phyloP scores from a whole-genome alignment of 345 rosid genomes.

The Passiflora organensis region DNA sequence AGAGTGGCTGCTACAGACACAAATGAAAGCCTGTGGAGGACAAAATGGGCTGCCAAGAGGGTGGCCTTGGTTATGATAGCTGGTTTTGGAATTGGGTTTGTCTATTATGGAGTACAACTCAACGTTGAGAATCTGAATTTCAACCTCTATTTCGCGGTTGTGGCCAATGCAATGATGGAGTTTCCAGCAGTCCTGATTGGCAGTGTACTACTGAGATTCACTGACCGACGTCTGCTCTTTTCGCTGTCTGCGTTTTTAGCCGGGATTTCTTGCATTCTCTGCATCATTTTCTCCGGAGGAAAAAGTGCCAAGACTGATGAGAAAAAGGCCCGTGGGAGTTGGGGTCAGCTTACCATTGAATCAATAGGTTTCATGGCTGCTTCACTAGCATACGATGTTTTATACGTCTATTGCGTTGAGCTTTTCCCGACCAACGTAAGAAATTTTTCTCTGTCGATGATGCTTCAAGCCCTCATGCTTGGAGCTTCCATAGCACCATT shows the following conservation, averaged over 20 bases:
- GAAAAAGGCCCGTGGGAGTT: conserved; percentile 24
- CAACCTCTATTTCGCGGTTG: conserved; percentile 21
- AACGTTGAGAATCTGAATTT: conserved; percentile 3
- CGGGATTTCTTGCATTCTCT: conserved; percentile 45
- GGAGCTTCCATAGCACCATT: conserved; percentile 69
- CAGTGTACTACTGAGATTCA: conserved; percentile 36
- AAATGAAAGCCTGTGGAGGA: background rate
- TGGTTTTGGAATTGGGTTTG: conserved; percentile 8
- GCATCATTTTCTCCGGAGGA: conserved; percentile 42
- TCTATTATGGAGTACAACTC: background rate
- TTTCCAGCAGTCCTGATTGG: conserved; percentile 64
- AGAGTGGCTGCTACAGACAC: background rate
- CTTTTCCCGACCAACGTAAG: conserved; percentile 72
- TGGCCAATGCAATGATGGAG: conserved; percentile 63
- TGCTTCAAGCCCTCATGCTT: conserved; percentile 56
- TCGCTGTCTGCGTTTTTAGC: conserved; percentile 42
- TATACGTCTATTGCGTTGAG: conserved; percentile 55
- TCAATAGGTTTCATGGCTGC: conserved; percentile 63
- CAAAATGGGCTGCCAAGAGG: conserved; percentile 4
- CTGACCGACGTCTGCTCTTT: conserved; percentile 49
- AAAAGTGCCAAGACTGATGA: background rate
- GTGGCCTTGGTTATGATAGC: background rate
- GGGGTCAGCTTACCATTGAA: conserved; percentile 50
- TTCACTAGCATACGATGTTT: conserved; percentile 48
- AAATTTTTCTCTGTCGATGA: conserved; percentile 50